phyloP scores from a whole-genome alignment of 805 yeast species.

The Kazachstania africana region DNA sequence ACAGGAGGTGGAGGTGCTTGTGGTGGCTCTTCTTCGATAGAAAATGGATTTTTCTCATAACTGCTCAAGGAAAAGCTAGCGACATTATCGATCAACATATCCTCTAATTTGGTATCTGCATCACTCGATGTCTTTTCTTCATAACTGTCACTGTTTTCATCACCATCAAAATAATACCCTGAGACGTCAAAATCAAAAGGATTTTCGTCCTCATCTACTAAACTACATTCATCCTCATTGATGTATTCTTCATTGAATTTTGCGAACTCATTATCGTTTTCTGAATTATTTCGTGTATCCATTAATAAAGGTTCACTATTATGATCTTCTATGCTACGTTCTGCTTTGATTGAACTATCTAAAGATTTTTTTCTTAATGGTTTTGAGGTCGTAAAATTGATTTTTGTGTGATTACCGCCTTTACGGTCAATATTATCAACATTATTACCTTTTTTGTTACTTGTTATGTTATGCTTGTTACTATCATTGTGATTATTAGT shows the following conservation, averaged over 20 bases:
- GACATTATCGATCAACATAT: too few relatives aligned
- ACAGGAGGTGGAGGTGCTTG: too few relatives aligned
- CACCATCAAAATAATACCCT: slow-evolving; percentile 7
- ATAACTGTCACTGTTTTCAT: slow-evolving; percentile 4
- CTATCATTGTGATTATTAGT: too few relatives aligned
- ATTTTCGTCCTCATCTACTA: slow-evolving; percentile 12
- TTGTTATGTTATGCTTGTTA: too few relatives aligned
- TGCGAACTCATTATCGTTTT: background rate
- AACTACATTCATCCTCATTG: background rate
- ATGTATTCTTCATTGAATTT: background rate
- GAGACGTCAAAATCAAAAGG: slow-evolving; percentile 9
- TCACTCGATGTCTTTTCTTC: background rate
- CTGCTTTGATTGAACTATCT: background rate
- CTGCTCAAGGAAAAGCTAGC: too few relatives aligned
- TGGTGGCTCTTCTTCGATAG: too few relatives aligned
- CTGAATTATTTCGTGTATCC: too few relatives aligned
- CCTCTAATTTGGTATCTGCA: too few relatives aligned
- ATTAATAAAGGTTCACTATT: too few relatives aligned
- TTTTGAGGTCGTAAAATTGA: slow-evolving; percentile 21
- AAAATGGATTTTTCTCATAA: too few relatives aligned
- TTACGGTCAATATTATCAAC: background rate
- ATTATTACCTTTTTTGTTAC: too few relatives aligned
- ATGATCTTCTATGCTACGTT: background rate
- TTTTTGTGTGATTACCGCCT: slow-evolving; percentile 2
- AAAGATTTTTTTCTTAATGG: slow-evolving; percentile 7